Conservation (phyloP, 2,329 filamentous ascomycete genomes). For the Diaporthe caulivora region DNA sequence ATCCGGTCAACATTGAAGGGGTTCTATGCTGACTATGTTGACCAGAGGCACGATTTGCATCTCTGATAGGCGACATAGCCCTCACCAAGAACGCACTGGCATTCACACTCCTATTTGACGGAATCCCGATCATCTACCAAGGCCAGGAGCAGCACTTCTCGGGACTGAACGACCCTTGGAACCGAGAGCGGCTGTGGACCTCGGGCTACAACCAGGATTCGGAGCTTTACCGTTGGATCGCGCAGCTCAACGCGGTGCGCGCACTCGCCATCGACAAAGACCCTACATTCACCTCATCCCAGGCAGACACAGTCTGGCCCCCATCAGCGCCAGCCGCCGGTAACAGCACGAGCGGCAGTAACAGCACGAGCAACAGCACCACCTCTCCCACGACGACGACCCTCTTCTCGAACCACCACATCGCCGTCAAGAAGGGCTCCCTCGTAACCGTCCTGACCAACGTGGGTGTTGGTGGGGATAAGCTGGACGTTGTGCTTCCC, state of each 20-base stretch:
- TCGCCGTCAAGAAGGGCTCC: slow-evolving; percentile 23
- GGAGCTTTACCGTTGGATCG: slow-evolving; percentile 63
- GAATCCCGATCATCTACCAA: slow-evolving; percentile 74
- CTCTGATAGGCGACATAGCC: not conserved
- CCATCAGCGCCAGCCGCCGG: not conserved
- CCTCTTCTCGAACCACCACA: slow-evolving; percentile 7
- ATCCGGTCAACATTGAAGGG: not conserved
- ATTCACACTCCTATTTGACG: slow-evolving; percentile 50
- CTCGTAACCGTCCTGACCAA: slow-evolving; percentile 25
- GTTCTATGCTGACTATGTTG: not conserved
- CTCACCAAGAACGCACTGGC: slow-evolving; percentile 21
- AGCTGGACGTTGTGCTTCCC: not conserved
- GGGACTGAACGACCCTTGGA: slow-evolving; percentile 60
- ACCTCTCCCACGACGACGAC: not conserved
- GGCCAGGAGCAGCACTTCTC: slow-evolving; percentile 73
- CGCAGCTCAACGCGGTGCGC: slow-evolving; percentile 48
- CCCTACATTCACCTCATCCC: not conserved
- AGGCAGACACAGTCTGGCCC: slow-evolving; percentile 2
- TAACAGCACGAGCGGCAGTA: not conserved
- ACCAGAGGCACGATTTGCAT: not conserved
- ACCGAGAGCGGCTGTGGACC: slow-evolving; percentile 71
- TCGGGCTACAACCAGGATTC: slow-evolving; percentile 60
- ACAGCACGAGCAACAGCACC: not conserved
- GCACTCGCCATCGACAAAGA: slow-evolving; percentile 42
- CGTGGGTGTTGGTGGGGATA: slow-evolving; percentile 5